Percentiles rank a stretch among this genome's conserved stretches.
Conservation (phyloP, 2,329 filamentous ascomycete genomes). For the Diaporthe aspalathi region DNA sequence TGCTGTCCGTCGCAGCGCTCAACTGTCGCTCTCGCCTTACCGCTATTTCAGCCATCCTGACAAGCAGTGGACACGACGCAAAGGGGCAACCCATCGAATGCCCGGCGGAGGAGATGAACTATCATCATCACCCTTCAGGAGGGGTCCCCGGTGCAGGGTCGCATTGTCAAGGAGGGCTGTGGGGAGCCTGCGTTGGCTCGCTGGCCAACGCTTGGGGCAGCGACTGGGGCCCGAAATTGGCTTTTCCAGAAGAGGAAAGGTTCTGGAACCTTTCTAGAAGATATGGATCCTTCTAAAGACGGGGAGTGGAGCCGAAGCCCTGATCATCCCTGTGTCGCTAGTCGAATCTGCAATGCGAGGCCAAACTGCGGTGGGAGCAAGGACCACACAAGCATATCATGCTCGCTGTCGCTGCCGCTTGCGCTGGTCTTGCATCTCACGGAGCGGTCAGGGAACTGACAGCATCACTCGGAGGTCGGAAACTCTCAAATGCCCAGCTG, state of each 20-base stretch:
- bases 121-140: constrained; percentile 31
- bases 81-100: constrained; percentile 29
- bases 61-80: constrained; percentile 31
- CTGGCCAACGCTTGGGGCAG: constrained; percentile 34
- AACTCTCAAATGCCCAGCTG: background rate
- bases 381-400: constrained; percentile 30
- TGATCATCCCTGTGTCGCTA: constrained; percentile 32
- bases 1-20: background rate
- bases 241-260: constrained; percentile 34
- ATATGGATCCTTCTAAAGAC: constrained; percentile 31
- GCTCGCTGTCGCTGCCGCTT: constrained; percentile 7
- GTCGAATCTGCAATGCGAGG: constrained; percentile 26
- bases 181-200: constrained; percentile 34
- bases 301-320: constrained; percentile 31
- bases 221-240: constrained; percentile 32
- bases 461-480: background rate
- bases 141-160: constrained; percentile 30
- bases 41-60: constrained; percentile 33
- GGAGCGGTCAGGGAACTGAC: constrained; percentile 32
- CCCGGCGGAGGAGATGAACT: constrained; percentile 35
- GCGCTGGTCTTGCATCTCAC: constrained; percentile 17
- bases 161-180: constrained; percentile 36
- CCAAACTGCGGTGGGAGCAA: constrained; percentile 33
- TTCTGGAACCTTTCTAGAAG: constrained; percentile 40
- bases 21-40: constrained; percentile 24